Base-by-base conservation (phyloP, 805 yeast species). In the Hanseniaspora mollemarum region DNA sequence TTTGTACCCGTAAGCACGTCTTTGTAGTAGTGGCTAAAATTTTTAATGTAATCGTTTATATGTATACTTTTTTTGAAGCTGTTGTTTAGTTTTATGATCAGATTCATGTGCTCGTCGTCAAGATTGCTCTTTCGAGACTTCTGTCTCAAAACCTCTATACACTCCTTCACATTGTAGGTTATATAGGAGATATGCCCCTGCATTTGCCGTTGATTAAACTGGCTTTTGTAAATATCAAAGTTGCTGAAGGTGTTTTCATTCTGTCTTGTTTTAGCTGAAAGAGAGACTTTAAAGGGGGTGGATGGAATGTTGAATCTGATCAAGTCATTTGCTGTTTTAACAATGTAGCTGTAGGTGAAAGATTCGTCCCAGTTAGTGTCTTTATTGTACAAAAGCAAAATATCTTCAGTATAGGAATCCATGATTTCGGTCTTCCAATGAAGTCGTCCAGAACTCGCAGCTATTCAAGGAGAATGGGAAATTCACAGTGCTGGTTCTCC, bases 271-370 rank as follows among this genome's bases (percentile, higher is more conserved):
- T 46, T 43, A 12, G 51, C 29, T 6, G 54, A 51, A 1, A 46
- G 7, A 15, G 46, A 41, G 25, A 51, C 15, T 7, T 46, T 46
- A 31, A 51, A 45, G 7, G 40, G 43, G 10, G 43, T 28, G 6
- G 49, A 22, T 10, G 48, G 46, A 3, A 36, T 33, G 25, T 33
- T 45, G 35, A 51, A 51, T 38, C 63, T 62, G 45, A 51, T 18
- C 6, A 53, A 32, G 13, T 37, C 41, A 31, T 46, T 45, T n/a
- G 49, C 38, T 3, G 45, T 39, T n/a, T 43, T 53, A 9, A 45
- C 38, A 9, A 45, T 46, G 24, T 48, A 46, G n/a, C 29, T 39
- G 25, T 52, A 52, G 1, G 49, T 46, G 9, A 44, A 39, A 7
- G 40, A 25, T 24, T 52, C 54, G 28, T 37, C 40, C 52, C 52